phyloP scores from a whole-genome alignment of 1,284 basidiomycete species.

The Naganishia cerealis region DNA sequence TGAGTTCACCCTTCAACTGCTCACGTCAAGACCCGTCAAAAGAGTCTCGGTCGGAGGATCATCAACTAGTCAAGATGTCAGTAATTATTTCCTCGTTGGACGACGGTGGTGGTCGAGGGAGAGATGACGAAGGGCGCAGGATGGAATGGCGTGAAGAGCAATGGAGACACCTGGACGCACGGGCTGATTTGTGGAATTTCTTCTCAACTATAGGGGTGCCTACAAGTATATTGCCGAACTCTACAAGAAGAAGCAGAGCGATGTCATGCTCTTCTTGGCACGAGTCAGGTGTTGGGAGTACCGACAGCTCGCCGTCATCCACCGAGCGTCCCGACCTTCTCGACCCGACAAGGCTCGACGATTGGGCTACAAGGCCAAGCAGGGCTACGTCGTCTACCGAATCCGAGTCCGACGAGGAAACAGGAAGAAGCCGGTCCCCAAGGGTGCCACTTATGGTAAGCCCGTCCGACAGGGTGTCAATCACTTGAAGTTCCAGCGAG shows the following conservation, averaged over 20 bases:
- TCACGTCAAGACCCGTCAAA: slow-evolving; percentile 26
- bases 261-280: slow-evolving; percentile 96
- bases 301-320: slow-evolving; percentile 95
- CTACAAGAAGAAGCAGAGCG: slow-evolving; percentile 93
- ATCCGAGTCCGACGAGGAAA: slow-evolving; percentile 96
- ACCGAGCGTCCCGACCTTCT: slow-evolving; percentile 94
- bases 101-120: background rate
- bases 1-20: slow-evolving; percentile 29
- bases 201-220: slow-evolving; percentile 56
- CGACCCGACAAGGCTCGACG: slow-evolving; percentile 99
- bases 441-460: slow-evolving; percentile 99
- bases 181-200: slow-evolving; percentile 12
- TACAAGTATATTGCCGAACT: slow-evolving; percentile 96
- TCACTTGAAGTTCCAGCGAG: slow-evolving; percentile 97
- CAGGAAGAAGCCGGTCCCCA: slow-evolving; percentile 97
- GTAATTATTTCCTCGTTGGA: slow-evolving; percentile 30
- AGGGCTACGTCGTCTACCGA: slow-evolving; percentile 98
- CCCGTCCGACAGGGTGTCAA: slow-evolving; percentile 99
- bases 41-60: slow-evolving; percentile 31
- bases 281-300: slow-evolving; percentile 99
- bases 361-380: slow-evolving; percentile 99
- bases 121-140: slow-evolving; percentile 28
- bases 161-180: background rate
- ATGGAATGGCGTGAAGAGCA: background rate
- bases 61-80: slow-evolving; percentile 38